Evolutionary conservation across 1,284 basidiomycete genomes (phyloP).

Genomic region (Cryptococcus floricola): DNA sequence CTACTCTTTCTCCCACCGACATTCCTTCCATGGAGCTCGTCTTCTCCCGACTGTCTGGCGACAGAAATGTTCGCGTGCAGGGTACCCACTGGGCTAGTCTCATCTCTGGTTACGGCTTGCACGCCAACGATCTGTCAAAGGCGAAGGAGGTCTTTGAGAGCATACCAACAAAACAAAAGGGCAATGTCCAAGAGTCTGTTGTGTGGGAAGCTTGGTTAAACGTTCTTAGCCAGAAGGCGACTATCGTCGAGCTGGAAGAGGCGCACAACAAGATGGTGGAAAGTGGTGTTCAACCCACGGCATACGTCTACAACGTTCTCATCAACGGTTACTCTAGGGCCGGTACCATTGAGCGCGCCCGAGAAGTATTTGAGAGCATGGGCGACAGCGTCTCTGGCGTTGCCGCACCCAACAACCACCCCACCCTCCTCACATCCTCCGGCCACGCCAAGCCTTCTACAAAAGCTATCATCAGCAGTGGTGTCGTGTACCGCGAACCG

Average conservation of each 20-base stretch:
- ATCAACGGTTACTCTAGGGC: slow-evolving; percentile 81
- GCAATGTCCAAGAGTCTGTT: slow-evolving; percentile 64
- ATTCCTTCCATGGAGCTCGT: slow-evolving; percentile 68
- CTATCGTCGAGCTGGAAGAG: slow-evolving; percentile 70
- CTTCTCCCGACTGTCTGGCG: slow-evolving; percentile 60
- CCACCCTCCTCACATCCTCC: slow-evolving; percentile 54
- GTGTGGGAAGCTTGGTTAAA: slow-evolving; percentile 89
- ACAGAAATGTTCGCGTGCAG: slow-evolving; percentile 60
- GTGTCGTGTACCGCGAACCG: slow-evolving; percentile 79
- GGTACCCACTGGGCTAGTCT: slow-evolving; percentile 88
- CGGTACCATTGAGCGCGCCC: slow-evolving; percentile 65
- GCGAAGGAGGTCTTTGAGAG: slow-evolving; percentile 76
- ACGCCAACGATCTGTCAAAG: slow-evolving; percentile 69
- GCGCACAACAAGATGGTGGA: slow-evolving; percentile 64
- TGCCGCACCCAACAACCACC: slow-evolving; percentile 85
- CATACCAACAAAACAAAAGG: slow-evolving; percentile 53
- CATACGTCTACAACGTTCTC: slow-evolving; percentile 89
- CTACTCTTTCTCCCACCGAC: slow-evolving; percentile 78
- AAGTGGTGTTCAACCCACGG: slow-evolving; percentile 75
- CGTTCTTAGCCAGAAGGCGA: slow-evolving; percentile 73
- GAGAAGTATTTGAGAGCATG: slow-evolving; percentile 79
- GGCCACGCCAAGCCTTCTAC: slow-evolving; percentile 46
- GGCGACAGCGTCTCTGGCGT: slow-evolving; percentile 72
- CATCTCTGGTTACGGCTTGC: slow-evolving; percentile 85
- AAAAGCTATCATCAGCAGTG: slow-evolving; percentile 44